Evolutionary conservation across 2,329 filamentous ascomycete genomes (phyloP).

Genomic region (Hypoxylon sp.): DNA sequence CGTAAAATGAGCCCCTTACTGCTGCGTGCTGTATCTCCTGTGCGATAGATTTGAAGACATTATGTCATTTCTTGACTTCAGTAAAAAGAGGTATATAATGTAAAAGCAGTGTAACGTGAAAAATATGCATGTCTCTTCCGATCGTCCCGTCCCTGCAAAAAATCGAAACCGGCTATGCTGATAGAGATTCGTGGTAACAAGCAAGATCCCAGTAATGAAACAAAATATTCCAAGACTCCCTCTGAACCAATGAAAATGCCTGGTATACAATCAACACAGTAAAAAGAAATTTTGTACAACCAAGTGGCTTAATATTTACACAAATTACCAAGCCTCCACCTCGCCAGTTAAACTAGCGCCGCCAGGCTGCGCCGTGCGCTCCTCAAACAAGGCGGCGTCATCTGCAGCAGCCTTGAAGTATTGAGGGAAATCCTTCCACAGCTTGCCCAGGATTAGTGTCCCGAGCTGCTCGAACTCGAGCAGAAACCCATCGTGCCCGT

Average conservation of each 20-base stretch:
- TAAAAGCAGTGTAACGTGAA: constrained; percentile 11
- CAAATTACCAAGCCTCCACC: constrained; percentile 43
- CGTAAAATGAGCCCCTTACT: not conserved
- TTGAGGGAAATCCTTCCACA: constrained; percentile 38
- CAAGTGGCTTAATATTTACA: constrained; percentile 2
- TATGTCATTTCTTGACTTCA: constrained; percentile 5
- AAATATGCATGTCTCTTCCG: constrained; percentile 1
- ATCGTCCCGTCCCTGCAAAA: constrained; percentile 2
- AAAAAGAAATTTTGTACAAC: constrained; percentile 11
- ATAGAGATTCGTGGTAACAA: constrained; percentile 16
- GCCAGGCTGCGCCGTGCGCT: constrained; percentile 29
- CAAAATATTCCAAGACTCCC: constrained; percentile 15
- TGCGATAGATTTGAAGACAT: not conserved
- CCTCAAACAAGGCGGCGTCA: constrained; percentile 15
- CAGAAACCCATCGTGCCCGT: constrained; percentile 58
- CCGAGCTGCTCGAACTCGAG: constrained; percentile 56
- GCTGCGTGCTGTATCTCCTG: not conserved
- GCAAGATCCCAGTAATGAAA: constrained; percentile 10
- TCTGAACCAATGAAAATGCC: constrained; percentile 13
- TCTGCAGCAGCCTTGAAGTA: constrained; percentile 28
- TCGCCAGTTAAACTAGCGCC: constrained; percentile 43
- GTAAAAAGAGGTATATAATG: not conserved
- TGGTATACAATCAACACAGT: constrained; percentile 31
- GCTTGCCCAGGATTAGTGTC: constrained; percentile 46
- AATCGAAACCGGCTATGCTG: constrained; percentile 10